Base-by-base conservation (phyloP, 2,329 filamentous ascomycete genomes). In the Fusarium sp. region DNA sequence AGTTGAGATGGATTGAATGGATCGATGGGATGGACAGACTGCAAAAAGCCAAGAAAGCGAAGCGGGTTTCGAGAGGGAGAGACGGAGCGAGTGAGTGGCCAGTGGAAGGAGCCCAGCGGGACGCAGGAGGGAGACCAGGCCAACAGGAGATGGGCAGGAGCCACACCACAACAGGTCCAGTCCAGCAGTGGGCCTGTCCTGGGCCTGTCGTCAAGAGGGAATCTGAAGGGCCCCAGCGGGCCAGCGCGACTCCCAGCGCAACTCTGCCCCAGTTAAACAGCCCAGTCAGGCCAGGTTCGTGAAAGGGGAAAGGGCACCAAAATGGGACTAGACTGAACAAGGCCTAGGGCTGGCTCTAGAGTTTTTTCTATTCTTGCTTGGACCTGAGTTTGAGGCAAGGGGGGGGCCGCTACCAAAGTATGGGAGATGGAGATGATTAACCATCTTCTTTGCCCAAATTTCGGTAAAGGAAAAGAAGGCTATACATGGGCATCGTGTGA, bases 71-170 rank as follows among this genome's bases (percentile, higher is more conserved):
- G 56, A 65, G 67, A 71, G 72, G 60, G 54, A 66, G 67, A 64
- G 73, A 75, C 50, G 60, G 70, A 76, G 73, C 27, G 61, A 74
- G 41, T 66, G 72, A 75, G 50, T 76, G 73, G 72, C 69, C 71
- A 70, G 73, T 65, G 48, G 58, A 35, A 67, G 64, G 45, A 64
- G 57, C 61, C 37, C 34, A 64, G 64, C 67, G 66, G 45, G 30
- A 32, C 45, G 18, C 23, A 65, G 67, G 67, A 74, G 70, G 66
- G 66, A 74, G 35, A 50, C 34, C 59, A 45, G 64, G 41, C 76
- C 76, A 78, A 78, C 72, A 71, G 74, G 67, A 77, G 67, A 70
- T 66, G 41, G 72, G 66, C 60, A 74, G 52, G 65, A 67, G 68
- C 67, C 75, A 67, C 70, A 62, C 61, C 61, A 62, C 45, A 66